phyloP scores from a whole-genome alignment of 1,139 yeast genomes.

The Candida anutae region DNA sequence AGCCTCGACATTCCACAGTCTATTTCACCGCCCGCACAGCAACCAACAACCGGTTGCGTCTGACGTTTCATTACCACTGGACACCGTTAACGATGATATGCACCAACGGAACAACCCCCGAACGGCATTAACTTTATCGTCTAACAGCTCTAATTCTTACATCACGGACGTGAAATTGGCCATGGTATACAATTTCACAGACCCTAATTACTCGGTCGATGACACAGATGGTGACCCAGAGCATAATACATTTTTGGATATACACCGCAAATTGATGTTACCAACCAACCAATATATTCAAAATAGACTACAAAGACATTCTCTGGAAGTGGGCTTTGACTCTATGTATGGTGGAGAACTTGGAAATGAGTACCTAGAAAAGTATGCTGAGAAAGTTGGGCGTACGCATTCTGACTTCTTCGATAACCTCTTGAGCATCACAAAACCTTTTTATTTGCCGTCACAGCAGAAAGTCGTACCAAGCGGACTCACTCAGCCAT shows the following conservation, averaged over 20 bases:
- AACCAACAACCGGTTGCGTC: conserved; percentile 8
- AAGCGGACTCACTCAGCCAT: conserved; percentile 16
- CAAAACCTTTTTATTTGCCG: conserved; percentile 17
- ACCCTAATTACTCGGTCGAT: conserved; percentile 21
- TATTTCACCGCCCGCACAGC: conserved; percentile 26
- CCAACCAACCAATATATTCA: conserved; percentile 36
- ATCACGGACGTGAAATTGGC: conserved; percentile 31
- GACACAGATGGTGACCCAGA: conserved; percentile 12
- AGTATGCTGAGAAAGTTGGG: conserved; percentile 10
- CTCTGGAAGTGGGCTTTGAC: conserved; percentile 18
- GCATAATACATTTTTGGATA: conserved; percentile 21
- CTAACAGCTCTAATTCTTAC: conserved; percentile 34
- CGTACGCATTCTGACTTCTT: conserved; percentile 18
- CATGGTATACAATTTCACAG: conserved; percentile 30
- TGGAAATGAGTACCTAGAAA: conserved; percentile 6
- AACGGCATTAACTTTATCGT: conserved; percentile 27
- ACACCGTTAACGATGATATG: conserved; percentile 7
- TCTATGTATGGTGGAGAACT: conserved; percentile 9
- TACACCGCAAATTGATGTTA: conserved; percentile 28
- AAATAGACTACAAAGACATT: conserved; percentile 13
- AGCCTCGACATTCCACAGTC: conserved; percentile 26
- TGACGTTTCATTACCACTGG: conserved; percentile 3
- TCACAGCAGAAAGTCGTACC: conserved; percentile 14
- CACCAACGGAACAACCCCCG: conserved; percentile 11
- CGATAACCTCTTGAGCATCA: conserved; percentile 13